Conservation (phyloP, 2,329 filamentous ascomycete species). For the Colletotrichum eleusines region DNA sequence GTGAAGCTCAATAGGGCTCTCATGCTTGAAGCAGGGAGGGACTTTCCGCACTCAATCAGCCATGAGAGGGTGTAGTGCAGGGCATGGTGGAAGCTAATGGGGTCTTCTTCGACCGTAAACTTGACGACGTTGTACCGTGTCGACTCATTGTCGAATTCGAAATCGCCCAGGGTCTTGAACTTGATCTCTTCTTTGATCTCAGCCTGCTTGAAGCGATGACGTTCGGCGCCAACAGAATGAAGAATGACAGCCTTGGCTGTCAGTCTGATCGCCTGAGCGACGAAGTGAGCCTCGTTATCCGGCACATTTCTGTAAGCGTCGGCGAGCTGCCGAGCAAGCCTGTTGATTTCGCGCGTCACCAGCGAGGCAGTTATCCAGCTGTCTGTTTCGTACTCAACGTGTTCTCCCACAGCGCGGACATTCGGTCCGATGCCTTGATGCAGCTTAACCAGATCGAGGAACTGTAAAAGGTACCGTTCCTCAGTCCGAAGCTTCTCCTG, state of each 20-base stretch:
- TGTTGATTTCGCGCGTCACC: constrained; percentile 94
- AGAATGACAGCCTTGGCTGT: constrained; percentile 87
- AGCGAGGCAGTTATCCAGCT: constrained; percentile 97
- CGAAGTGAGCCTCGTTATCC: constrained; percentile 72
- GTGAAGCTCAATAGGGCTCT: constrained; percentile 78
- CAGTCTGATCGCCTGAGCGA: constrained; percentile 79
- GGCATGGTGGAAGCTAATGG: constrained; percentile 97
- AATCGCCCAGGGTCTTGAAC: constrained; percentile 82
- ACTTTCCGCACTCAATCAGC: constrained; percentile 90
- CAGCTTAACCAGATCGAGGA: constrained; percentile 93
- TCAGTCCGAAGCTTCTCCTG: constrained; percentile 87
- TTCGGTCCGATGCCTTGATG: constrained; percentile 98
- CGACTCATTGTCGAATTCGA: constrained; percentile 78
- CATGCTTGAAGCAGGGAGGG: constrained; percentile 76
- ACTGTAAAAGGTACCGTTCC: constrained; percentile 90
- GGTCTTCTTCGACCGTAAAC: constrained; percentile 88
- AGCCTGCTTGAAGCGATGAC: constrained; percentile 83
- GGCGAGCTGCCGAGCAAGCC: constrained; percentile 87
- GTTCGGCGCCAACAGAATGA: constrained; percentile 90
- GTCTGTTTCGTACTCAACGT: constrained; percentile 98
- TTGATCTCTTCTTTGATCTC: constrained; percentile 89
- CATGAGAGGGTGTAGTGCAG: constrained; percentile 97
- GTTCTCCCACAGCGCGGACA: constrained; percentile 89
- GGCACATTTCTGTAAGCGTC: constrained; percentile 83
- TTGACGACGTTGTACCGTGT: constrained; percentile 78